Evolutionary conservation across 2,329 filamentous ascomycete genomes (phyloP), one percentile per base, ranked within the genome.

Genomic region (Plectosphaerella sp.): DNA sequence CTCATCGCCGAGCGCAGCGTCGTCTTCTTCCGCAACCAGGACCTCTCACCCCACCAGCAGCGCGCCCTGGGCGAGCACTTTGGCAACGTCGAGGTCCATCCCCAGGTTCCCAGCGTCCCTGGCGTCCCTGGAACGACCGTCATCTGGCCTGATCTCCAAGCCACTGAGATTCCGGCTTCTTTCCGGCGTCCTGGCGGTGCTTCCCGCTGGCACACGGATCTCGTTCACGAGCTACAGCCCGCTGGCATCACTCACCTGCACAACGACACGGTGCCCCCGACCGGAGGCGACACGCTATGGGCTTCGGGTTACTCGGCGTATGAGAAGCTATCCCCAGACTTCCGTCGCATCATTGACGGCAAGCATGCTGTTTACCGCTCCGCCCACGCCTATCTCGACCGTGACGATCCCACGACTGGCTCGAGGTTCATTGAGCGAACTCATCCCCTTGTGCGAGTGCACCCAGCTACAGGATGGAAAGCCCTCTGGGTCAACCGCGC

Each of bases 391-490:
- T 89, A 89, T 59, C 74, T 89, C 0, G 84, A 88, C 66, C 81
- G 84, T 8, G 71, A 83, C 5, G 64, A 85, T 50, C 81, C 82
- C 0, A 75, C 75, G 12, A 74, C 76, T 0, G 86, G 87, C 0
- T 86, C 85, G 0, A 81, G 84, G 66, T 76, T 76, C 59, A 69
- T 90, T n/a, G 86, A 89, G 66, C 77, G 86, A 7, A 71, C 77
- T 10, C 87, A 89, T 62, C 86, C 86, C 0, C 65, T 90, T 10
- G 86, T 90, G 2, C 77, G 87, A 3, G 82, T 87, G 0, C 86
- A 90, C 62, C 87, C 87, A 0, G 86, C 82, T 0, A 90, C 87
- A 0, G 87, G 86, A 1, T 89, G 87, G 87, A 90, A 89, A 65
- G 76, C 84, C 0, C 73, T 90, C 0, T 90, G 78, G 74, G 87